Evolutionary conservation across 2,329 filamentous ascomycete species (phyloP).

Genomic region (Ophiostoma himal-ulmi): DNA sequence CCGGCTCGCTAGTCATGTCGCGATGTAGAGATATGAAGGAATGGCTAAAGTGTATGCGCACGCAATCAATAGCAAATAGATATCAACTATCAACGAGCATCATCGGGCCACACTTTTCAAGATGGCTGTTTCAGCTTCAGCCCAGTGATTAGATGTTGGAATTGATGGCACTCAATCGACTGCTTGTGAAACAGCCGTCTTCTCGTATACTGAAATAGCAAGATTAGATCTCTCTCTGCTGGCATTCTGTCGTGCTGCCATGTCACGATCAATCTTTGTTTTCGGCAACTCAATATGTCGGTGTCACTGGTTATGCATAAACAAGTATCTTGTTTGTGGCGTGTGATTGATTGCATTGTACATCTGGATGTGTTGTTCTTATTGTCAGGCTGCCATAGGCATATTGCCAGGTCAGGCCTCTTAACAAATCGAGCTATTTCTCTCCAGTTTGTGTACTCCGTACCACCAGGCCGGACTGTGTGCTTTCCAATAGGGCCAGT

Average conservation of each 20-base stretch:
- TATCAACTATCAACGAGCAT: not conserved
- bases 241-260: not conserved
- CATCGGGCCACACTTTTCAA: not conserved
- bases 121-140: not conserved
- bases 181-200: constrained; percentile 3
- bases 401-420: not conserved
- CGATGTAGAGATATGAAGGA: not conserved
- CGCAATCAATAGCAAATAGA: no score
- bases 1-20: constrained; percentile 8
- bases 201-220: constrained; percentile 10
- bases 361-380: not conserved
- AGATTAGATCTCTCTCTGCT: not conserved
- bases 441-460: not conserved
- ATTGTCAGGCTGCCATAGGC: not conserved
- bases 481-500: no score
- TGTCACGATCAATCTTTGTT: not conserved
- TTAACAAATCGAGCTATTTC: not conserved
- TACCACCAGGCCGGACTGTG: not conserved
- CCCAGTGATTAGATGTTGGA: not conserved
- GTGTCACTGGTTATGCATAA: not conserved
- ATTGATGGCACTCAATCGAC: not conserved
- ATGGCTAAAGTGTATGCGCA: not conserved
- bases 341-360: not conserved
- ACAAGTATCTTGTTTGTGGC: not conserved
- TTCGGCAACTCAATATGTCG: not conserved